Evolutionary conservation across 2,329 filamentous ascomycete genomes (phyloP).

Genomic region (Diaporthe sp.): DNA sequence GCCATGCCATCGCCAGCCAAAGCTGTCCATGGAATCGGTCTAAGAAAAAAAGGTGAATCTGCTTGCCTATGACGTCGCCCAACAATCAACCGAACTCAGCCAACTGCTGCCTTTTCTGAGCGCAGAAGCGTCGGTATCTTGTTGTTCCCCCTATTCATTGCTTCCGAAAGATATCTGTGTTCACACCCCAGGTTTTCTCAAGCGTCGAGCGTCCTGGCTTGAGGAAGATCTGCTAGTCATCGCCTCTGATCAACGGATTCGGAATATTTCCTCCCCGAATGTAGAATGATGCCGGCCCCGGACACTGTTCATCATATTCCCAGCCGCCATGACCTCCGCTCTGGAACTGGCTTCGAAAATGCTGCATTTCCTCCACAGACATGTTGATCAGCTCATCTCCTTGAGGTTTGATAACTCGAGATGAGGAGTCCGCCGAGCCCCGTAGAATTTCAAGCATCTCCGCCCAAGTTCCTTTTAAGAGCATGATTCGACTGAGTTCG

Average conservation of each 20-base stretch:
- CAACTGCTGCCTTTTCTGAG: background rate
- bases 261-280: background rate
- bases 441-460: slow-evolving; percentile 1
- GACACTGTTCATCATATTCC: background rate
- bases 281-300: background rate
- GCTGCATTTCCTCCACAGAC: background rate
- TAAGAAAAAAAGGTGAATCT: background rate
- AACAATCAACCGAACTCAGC: background rate
- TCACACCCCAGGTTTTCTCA: background rate
- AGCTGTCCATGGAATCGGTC: background rate
- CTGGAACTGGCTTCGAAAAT: background rate
- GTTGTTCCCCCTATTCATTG: too few species aligned
- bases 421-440: background rate
- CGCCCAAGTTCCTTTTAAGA: background rate
- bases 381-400: background rate
- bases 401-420: background rate
- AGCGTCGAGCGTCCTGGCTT: background rate
- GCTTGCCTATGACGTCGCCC: background rate
- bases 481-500: background rate
- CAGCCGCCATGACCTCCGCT: background rate
- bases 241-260: background rate
- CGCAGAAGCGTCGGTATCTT: too few species aligned
- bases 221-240: background rate
- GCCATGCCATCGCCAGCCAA: background rate
- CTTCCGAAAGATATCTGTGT: too few species aligned